phyloP scores from a whole-genome alignment of 352 stramenopile genomes.

The Albugo candida region DNA sequence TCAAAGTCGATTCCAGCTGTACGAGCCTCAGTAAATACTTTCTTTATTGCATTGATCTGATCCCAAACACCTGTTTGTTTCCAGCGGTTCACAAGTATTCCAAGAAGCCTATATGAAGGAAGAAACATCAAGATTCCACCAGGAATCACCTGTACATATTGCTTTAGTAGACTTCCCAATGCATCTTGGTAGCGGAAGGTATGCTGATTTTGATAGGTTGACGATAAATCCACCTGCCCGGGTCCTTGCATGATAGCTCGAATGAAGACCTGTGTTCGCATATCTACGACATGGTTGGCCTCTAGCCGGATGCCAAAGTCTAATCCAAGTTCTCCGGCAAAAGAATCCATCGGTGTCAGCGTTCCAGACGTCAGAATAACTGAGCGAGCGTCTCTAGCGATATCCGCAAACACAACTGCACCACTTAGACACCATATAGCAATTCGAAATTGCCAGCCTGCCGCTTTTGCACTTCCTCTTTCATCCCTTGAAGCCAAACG shows the following conservation, averaged over 20 bases:
- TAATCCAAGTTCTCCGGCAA: slow-evolving; percentile 55
- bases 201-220: slow-evolving; percentile 68
- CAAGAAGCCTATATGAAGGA: slow-evolving; percentile 64
- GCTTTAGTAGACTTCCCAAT: slow-evolving; percentile 46
- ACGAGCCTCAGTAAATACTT: slow-evolving; percentile 42
- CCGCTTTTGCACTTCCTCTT: neutral
- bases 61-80: slow-evolving; percentile 38
- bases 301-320: slow-evolving; percentile 69
- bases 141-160: slow-evolving; percentile 46
- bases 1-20: slow-evolving; percentile 71
- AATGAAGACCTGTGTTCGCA: slow-evolving; percentile 71
- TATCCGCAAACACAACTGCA: slow-evolving; percentile 63
- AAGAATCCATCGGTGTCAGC: slow-evolving; percentile 76
- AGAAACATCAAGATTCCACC: slow-evolving; percentile 77
- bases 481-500: slow-evolving; percentile 4
- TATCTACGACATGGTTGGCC: slow-evolving; percentile 75
- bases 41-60: slow-evolving; percentile 39
- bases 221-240: slow-evolving; percentile 42
- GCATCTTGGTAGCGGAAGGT: slow-evolving; percentile 64
- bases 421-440: slow-evolving; percentile 78
- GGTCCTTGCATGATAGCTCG: slow-evolving; percentile 47
- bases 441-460: slow-evolving; percentile 41
- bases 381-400: slow-evolving; percentile 34
- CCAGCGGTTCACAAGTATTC: slow-evolving; percentile 48
- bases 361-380: slow-evolving; percentile 75